Percentiles rank a stretch among this genome's conserved stretches.
Evolutionary conservation across 1,139 yeast genomes (phyloP).

Genomic region (Pichia sp.): DNA sequence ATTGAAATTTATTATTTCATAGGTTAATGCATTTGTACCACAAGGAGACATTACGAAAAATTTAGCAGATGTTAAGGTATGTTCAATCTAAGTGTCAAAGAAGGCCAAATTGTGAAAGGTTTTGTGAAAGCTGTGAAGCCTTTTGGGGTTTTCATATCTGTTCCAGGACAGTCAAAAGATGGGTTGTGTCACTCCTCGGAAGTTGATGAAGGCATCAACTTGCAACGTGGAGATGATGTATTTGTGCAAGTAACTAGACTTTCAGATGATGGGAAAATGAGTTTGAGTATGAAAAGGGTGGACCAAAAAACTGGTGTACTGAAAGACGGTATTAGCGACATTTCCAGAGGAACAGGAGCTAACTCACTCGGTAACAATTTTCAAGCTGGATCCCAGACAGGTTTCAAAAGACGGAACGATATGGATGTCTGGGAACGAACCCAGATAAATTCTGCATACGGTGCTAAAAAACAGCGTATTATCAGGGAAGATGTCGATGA

Average conservation of each 20-base stretch:
- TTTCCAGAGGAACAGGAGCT: background rate
- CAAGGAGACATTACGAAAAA: background rate
- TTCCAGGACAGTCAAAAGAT: constrained; percentile 34
- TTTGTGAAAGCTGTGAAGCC: constrained; percentile 52
- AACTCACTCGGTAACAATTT: background rate
- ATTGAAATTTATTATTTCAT: background rate
- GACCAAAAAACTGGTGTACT: constrained; percentile 63
- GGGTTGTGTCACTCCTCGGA: constrained; percentile 67
- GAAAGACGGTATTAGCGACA: constrained; percentile 23
- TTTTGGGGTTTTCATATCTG: constrained; percentile 75
- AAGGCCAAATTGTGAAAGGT: constrained; percentile 39
- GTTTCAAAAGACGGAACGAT: constrained; percentile 55
- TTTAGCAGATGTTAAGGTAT: background rate
- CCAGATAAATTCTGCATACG: constrained; percentile 42
- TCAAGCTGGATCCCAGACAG: background rate
- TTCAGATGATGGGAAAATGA: constrained; percentile 44
- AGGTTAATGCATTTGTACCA: background rate
- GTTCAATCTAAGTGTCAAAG: constrained; percentile 8
- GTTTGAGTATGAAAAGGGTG: constrained; percentile 68
- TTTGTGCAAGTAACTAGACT: constrained; percentile 50
- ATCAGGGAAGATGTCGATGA: constrained; percentile 36
- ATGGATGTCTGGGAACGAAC: constrained; percentile 91
- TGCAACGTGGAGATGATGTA: constrained; percentile 52
- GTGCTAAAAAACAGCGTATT: constrained; percentile 24
- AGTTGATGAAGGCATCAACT: constrained; percentile 38